These are phyloP conservation scores for Emydomyces testavorans DNA, from an alignment of 2,329 filamentous ascomycete genomes.

Conservation along the genomic window DNA sequence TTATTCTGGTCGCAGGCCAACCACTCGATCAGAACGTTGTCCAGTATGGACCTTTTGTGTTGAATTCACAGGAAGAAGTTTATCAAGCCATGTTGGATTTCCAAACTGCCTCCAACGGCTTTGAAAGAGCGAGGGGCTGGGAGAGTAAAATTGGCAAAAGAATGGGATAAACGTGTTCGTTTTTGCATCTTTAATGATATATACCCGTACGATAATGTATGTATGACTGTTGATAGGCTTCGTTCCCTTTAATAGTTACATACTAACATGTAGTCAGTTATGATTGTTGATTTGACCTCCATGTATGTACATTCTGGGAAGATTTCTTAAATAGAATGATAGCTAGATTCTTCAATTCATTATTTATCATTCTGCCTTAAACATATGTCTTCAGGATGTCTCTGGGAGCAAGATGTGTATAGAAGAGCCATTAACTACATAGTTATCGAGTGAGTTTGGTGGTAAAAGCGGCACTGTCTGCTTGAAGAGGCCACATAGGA, in stretches of 20 bases:
- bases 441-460: too few relatives aligned
- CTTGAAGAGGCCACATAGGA: conserved; percentile 9
- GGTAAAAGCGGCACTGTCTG: conserved; percentile 3
- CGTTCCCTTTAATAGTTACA: too few relatives aligned
- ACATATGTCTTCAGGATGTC: too few relatives aligned
- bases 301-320: too few relatives aligned
- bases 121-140: conserved; percentile 70
- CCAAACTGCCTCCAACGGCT: conserved; percentile 61
- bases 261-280: too few relatives aligned
- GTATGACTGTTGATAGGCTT: neutral
- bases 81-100: conserved; percentile 67
- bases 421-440: too few relatives aligned
- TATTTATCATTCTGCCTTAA: too few relatives aligned
- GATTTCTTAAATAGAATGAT: too few relatives aligned
- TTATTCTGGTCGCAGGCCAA: conserved; percentile 62
- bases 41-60: conserved; percentile 78
- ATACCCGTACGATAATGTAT: neutral
- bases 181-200: neutral
- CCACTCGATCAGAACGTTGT: conserved; percentile 70
- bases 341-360: too few relatives aligned
- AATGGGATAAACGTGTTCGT: conserved; percentile 37
- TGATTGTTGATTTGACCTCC: too few relatives aligned
- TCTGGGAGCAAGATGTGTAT: too few relatives aligned
- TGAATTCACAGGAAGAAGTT: conserved; percentile 59
- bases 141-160: conserved; percentile 75